Evolutionary conservation across 495 filamentous ascomycete species (phyloP).

Genomic region (Aspergillus heteromorphus): DNA sequence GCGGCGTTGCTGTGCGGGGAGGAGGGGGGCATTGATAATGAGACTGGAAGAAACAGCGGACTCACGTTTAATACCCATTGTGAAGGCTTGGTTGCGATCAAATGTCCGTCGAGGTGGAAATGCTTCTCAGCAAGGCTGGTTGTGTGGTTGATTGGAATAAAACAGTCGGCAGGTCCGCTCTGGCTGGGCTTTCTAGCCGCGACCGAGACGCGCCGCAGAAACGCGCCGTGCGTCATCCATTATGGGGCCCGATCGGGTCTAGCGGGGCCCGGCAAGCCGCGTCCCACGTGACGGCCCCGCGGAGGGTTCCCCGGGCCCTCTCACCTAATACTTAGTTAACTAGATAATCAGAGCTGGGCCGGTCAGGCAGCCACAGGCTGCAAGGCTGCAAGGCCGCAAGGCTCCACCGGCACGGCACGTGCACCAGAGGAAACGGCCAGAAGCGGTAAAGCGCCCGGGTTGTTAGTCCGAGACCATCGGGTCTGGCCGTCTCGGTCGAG

Average conservation of each 20-base stretch:
- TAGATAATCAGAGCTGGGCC: too few species aligned
- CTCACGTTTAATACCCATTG: conserved; percentile 86
- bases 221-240: conserved; percentile 25
- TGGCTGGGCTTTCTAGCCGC: conserved; percentile 4
- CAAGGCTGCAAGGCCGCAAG: neutral
- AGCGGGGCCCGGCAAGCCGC: conserved; percentile 11
- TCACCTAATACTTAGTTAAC: too few species aligned
- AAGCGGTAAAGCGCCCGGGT: neutral
- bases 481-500: conserved; percentile 2
- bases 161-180: neutral
- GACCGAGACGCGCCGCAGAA: conserved; percentile 25
- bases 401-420: neutral
- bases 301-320: conserved; percentile 10
- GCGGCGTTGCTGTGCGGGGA: neutral
- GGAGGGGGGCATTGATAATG: neutral
- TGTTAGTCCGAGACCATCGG: neutral
- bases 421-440: neutral
- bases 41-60: neutral
- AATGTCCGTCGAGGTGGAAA: neutral
- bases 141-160: neutral
- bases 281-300: conserved; percentile 14
- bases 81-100: conserved; percentile 11
- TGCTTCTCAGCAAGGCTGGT: neutral
- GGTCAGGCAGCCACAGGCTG: too few species aligned
- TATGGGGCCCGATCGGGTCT: conserved; percentile 26